Evolutionary conservation across 768 basidiomycete genomes (phyloP).

Genomic region (Pleurotus tuoliensis): DNA sequence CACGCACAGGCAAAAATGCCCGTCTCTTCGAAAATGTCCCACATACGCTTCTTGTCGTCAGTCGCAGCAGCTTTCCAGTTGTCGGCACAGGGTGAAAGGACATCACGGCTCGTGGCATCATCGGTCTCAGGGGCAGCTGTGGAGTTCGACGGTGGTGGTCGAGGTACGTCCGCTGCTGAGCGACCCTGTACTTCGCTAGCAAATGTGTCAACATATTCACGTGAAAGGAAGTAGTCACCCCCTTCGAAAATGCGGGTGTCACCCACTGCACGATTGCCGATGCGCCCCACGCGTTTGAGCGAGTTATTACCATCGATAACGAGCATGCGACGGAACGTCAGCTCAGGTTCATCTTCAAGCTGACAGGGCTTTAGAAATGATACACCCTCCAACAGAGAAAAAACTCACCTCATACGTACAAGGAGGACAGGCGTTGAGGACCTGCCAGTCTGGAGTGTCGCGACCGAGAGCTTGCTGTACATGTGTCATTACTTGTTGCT

Average conservation of each 20-base stretch:
- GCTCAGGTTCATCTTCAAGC: neutral
- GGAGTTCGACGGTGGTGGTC: neutral
- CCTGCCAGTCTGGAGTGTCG: conserved; percentile 18
- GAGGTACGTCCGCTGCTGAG: neutral
- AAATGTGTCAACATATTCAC: conserved; percentile 2
- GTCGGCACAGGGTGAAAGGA: conserved; percentile 2
- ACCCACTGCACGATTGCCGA: conserved; percentile 6
- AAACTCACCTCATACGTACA: conserved; percentile 20
- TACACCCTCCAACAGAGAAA: conserved; percentile 1
- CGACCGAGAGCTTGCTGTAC: conserved; percentile 19
- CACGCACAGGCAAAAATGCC: conserved; percentile 25
- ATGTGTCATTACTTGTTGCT: neutral
- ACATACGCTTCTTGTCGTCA: conserved; percentile 13
- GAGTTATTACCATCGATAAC: conserved; percentile 6
- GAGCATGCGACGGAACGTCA: neutral
- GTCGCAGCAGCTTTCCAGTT: conserved; percentile 6
- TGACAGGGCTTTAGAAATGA: neutral
- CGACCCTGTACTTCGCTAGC: neutral
- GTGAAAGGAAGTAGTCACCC: conserved; percentile 2
- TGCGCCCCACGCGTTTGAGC: neutral
- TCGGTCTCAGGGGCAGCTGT: neutral
- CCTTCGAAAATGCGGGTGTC: conserved; percentile 6
- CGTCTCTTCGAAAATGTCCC: conserved; percentile 29
- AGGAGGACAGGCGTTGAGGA: conserved; percentile 22
- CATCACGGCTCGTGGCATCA: neutral